Conservation (phyloP, 1,284 basidiomycete species). For the Marasmius fiardii region DNA sequence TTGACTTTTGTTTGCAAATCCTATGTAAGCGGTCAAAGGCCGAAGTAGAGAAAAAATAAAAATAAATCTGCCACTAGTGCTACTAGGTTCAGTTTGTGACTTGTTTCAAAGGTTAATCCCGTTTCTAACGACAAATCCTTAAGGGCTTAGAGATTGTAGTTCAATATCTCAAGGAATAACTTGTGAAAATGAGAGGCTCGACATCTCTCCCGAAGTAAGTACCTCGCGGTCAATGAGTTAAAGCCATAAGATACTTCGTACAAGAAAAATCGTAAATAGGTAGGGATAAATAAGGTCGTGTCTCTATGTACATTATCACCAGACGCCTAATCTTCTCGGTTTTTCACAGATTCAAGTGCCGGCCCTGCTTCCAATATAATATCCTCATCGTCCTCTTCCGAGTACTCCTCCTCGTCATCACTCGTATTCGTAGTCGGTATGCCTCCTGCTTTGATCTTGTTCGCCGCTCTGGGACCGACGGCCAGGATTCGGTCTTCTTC, state of each 20-base stretch:
- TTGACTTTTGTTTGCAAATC: background rate
- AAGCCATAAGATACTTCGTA: no score
- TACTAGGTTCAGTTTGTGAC: no score
- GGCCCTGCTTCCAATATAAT: constrained; percentile 69
- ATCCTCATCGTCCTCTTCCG: constrained; percentile 54
- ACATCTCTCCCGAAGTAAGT: no score
- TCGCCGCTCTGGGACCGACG: constrained; percentile 41
- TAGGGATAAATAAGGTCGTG: no score
- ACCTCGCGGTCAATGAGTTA: no score
- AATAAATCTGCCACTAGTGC: no score
- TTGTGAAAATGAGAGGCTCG: no score
- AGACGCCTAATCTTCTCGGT: constrained; percentile 1
- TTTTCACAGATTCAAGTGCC: constrained; percentile 19
- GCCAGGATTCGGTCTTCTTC: constrained; percentile 48
- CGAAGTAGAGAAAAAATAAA: background rate
- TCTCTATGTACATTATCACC: background rate
- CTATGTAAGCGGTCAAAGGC: background rate
- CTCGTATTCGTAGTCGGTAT: constrained; percentile 30
- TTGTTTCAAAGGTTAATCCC: no score
- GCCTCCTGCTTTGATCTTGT: constrained; percentile 36
- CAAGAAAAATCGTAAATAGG: no score
- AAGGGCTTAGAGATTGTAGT: no score
- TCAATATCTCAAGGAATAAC: no score
- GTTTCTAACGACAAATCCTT: no score
- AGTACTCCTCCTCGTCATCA: constrained; percentile 32